These are phyloP conservation scores for Fusarium hainanense DNA, from an alignment of 2,329 filamentous ascomycete species.

Conservation along the genomic window DNA sequence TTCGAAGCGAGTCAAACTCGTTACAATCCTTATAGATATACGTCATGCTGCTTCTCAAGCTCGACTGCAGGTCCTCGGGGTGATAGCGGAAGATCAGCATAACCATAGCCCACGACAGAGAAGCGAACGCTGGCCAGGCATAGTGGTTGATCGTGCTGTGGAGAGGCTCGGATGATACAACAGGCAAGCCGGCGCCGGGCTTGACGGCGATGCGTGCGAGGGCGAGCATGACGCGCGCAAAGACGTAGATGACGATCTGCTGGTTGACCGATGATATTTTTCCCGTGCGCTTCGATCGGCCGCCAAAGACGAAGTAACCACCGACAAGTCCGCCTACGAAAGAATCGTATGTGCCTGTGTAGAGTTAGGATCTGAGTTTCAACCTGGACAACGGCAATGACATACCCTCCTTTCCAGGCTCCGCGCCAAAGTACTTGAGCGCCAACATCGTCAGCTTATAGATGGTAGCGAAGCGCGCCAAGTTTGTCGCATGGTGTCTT, in stretches of 20 bases:
- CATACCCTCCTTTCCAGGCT: slow-evolving; percentile 68
- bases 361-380: background rate
- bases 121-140: slow-evolving; percentile 93
- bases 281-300: slow-evolving; percentile 69
- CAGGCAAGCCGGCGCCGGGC: slow-evolving; percentile 63
- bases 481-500: slow-evolving; percentile 87
- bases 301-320: slow-evolving; percentile 92
- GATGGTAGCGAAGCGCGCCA: slow-evolving; percentile 88
- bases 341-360: slow-evolving; percentile 75
- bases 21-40: slow-evolving; percentile 96
- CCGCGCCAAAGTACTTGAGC: slow-evolving; percentile 71
- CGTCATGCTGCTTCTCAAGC: slow-evolving; percentile 93
- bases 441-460: slow-evolving; percentile 88
- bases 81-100: slow-evolving; percentile 97
- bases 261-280: slow-evolving; percentile 85
- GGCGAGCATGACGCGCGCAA: slow-evolving; percentile 88
- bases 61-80: slow-evolving; percentile 90
- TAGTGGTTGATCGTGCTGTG: slow-evolving; percentile 69
- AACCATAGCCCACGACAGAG: slow-evolving; percentile 88
- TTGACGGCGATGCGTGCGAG: slow-evolving; percentile 86
- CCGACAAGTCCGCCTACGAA: slow-evolving; percentile 89
- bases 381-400: slow-evolving; percentile 39
- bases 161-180: slow-evolving; percentile 61
- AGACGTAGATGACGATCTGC: slow-evolving; percentile 98
- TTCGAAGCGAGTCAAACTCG: slow-evolving; percentile 87